Evolutionary conservation across 805 yeast species (phyloP).

Genomic region (Kodamaea kaohsiungensis): DNA sequence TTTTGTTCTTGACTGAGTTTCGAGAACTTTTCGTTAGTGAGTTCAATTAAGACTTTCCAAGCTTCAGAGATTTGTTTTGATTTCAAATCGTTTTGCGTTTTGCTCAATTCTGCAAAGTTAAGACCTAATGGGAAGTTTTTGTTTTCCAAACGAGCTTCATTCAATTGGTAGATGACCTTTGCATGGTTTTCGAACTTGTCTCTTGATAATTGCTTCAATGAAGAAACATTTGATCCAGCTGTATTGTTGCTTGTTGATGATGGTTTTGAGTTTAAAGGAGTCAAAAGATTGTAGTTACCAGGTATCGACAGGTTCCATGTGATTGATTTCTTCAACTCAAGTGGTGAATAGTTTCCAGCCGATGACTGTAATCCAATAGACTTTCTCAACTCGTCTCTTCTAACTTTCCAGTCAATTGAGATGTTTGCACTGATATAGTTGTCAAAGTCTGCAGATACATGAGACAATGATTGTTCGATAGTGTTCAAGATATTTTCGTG

Average conservation of each 20-base stretch:
- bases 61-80: slow-evolving; percentile 73
- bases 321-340: slow-evolving; percentile 24
- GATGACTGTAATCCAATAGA: slow-evolving; percentile 51
- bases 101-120: slow-evolving; percentile 61
- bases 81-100: slow-evolving; percentile 57
- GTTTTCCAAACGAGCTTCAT: slow-evolving; percentile 61
- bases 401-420: slow-evolving; percentile 79
- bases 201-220: slow-evolving; percentile 38
- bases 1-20: slow-evolving; percentile 38
- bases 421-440: slow-evolving; percentile 69
- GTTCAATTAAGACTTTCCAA: slow-evolving; percentile 64
- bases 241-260: not conserved
- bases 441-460: slow-evolving; percentile 85
- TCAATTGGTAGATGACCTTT: slow-evolving; percentile 65
- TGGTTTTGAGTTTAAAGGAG: slow-evolving; percentile 27
- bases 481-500: slow-evolving; percentile 82
- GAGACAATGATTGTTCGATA: slow-evolving; percentile 73
- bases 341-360: slow-evolving; percentile 2
- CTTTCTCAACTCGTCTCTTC: slow-evolving; percentile 72
- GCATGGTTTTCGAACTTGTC: slow-evolving; percentile 77
- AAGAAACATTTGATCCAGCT: slow-evolving; percentile 13
- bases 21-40: slow-evolving; percentile 39
- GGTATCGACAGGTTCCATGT: slow-evolving; percentile 38
- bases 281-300: slow-evolving; percentile 32
- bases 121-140: slow-evolving; percentile 57